Percentiles rank a stretch among this genome's conserved stretches.
Evolutionary conservation across 2,329 filamentous ascomycete genomes (phyloP).

Genomic region (Fusarium haematococcum): DNA sequence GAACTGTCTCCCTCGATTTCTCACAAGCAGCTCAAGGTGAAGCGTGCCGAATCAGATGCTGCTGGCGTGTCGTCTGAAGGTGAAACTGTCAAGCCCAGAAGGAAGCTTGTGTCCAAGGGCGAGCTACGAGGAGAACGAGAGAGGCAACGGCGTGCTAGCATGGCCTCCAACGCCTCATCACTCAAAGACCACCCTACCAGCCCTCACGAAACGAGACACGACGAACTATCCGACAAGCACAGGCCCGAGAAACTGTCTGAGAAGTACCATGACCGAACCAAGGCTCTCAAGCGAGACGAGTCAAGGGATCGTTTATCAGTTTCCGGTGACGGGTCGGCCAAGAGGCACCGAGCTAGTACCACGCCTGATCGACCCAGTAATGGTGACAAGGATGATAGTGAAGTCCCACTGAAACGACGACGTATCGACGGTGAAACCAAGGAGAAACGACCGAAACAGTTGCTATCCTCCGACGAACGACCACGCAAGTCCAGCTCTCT

Average conservation of each 20-base stretch:
- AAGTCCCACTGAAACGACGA: conserved; percentile 66
- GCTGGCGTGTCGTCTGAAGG: conserved; percentile 66
- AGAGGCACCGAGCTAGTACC: conserved; percentile 69
- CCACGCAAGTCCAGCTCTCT: conserved; percentile 56
- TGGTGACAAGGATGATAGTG: conserved; percentile 64
- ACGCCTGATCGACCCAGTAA: conserved; percentile 67
- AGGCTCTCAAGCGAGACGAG: conserved; percentile 71
- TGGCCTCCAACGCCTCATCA: conserved; percentile 67
- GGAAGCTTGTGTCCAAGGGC: conserved; percentile 73
- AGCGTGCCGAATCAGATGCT: conserved; percentile 66
- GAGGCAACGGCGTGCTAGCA: conserved; percentile 68
- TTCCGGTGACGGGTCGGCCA: conserved; percentile 64
- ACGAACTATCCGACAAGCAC: conserved; percentile 62
- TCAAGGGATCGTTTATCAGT: conserved; percentile 66
- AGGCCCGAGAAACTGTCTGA: conserved; percentile 57
- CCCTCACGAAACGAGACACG: conserved; percentile 61
- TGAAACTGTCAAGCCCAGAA: conserved; percentile 68
- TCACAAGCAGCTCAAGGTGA: conserved; percentile 63
- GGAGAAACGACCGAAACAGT: conserved; percentile 60
- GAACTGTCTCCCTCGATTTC: conserved; percentile 63
- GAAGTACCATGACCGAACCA: conserved; percentile 70
- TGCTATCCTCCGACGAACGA: conserved; percentile 60
- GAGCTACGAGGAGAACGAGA: conserved; percentile 71
- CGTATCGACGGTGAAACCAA: conserved; percentile 66
- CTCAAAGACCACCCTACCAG: conserved; percentile 64